A percentile compares a stretch with the other conserved stretches of the same genome.
Conservation (phyloP, 805 yeast species). For the Wickerhamomyces queroliae region DNA sequence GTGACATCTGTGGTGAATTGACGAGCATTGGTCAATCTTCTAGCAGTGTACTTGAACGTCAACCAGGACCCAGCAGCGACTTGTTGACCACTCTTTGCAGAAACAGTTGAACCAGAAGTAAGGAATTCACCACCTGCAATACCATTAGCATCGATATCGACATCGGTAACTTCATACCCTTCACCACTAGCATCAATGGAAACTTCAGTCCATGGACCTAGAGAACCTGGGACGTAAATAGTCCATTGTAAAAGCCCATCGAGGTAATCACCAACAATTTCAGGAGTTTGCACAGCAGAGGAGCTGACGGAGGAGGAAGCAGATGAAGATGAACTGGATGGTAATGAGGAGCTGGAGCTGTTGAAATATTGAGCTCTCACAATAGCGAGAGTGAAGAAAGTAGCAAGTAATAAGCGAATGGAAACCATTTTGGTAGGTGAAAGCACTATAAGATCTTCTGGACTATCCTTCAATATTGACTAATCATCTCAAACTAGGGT, state of each 20-base stretch:
- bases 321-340: not conserved
- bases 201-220: conserved; percentile 10
- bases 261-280: conserved; percentile 6
- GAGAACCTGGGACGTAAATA: conserved; percentile 6
- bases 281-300: conserved; percentile 3
- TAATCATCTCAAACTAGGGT: too few species aligned
- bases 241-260: conserved; percentile 8
- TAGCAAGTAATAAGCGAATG: not conserved
- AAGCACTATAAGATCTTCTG: too few species aligned
- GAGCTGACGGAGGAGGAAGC: not conserved
- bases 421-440: not conserved
- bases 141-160: conserved; percentile 5
- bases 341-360: too few species aligned
- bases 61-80: not conserved
- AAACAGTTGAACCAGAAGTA: too few species aligned
- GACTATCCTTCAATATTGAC: too few species aligned
- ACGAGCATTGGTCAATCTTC: not conserved
- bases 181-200: conserved; percentile 5
- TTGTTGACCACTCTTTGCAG: not conserved
- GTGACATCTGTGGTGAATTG: not conserved
- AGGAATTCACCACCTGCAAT: conserved; percentile 3
- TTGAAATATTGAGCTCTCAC: not conserved
- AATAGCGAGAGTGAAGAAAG: not conserved
- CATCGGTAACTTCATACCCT: conserved; percentile 3
- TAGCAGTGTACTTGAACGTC: not conserved